Base-by-base conservation (phyloP, 352 stramenopile species). In the Phytophthora pistaciae region DNA sequence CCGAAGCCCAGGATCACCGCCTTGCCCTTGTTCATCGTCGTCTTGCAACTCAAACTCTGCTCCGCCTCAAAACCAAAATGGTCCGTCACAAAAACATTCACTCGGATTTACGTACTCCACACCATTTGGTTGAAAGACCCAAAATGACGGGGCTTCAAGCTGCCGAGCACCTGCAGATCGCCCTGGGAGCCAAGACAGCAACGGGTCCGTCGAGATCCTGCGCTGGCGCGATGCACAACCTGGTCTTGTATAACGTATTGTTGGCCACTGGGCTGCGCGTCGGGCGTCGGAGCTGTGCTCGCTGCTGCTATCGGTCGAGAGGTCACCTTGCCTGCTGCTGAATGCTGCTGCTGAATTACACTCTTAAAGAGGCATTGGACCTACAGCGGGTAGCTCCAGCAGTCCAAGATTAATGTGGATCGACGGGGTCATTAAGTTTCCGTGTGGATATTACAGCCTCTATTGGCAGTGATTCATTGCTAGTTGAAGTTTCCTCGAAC, bases 301-400 rank as follows among this genome's bases (percentile, higher is more conserved):
- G 23, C 53, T 88, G 23, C 58, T 85, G 52, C 36, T 62, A n/a
- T 23, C 64, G 36, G 64, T 44, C 7, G 68, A 66, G 2, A 29
- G 64, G 70, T 29, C 79, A 87, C 31, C 46, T 94, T 29, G 25
- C 25, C 25, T 29, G 36, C 38, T 95, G 27, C 16, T 93, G 1
- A 14, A 1, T 27, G 25, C 25, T 27, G 25, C 25, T 27, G 25
- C 25, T 27, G 25, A 27, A 27, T 27, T 3, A 31, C 27, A 3
- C 27, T 31, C 6, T 31, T 31, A 31, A 31, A 31, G 27, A 31
- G 27, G 27, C 3, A 31, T 31, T 31, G 5, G 7, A 31, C 27
- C 27, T 8, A 31, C 4, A 31, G 27, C 27, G 27, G 27, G 27
- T 31, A 8, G 4, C 7, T 31, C 25, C 1, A 31, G 27, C 7